A percentile compares a stretch with the other conserved stretches of the same genome.
Evolutionary conservation across 345 rosid genomes (phyloP).

Genomic region (Noccaea bulbosa): DNA sequence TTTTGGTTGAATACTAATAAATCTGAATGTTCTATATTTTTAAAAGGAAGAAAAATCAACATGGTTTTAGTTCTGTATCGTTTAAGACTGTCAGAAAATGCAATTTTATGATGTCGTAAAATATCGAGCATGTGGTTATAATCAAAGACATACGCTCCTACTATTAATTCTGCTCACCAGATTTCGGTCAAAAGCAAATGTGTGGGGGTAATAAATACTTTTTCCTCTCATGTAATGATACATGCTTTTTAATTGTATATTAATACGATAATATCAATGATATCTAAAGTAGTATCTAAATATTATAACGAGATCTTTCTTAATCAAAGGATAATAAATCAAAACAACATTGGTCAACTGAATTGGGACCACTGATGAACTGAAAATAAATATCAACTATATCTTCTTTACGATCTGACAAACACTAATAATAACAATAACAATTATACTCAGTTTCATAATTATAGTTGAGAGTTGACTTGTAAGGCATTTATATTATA

Average conservation of each 20-base stretch:
- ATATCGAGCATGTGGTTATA: slow-evolving; percentile 38
- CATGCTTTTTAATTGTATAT: slow-evolving; percentile 26
- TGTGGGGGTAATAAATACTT: slow-evolving; percentile 14
- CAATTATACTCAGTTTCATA: not conserved
- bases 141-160: slow-evolving; percentile 33
- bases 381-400: slow-evolving; percentile 18
- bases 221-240: slow-evolving; percentile 25
- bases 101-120: slow-evolving; percentile 37
- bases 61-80: not conserved
- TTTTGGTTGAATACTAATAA: too few species aligned
- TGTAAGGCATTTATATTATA: not conserved
- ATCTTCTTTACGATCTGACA: slow-evolving; percentile 20
- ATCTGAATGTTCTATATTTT: too few species aligned
- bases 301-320: slow-evolving; percentile 10
- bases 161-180: not conserved
- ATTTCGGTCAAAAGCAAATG: slow-evolving; percentile 39
- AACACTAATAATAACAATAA: not conserved
- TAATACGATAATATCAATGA: not conserved
- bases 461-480: slow-evolving; percentile 32
- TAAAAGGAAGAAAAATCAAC: too few species aligned
- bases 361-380: slow-evolving; percentile 29
- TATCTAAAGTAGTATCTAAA: slow-evolving; percentile 12
- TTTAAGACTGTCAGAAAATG: slow-evolving; percentile 13
- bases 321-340: slow-evolving; percentile 30
- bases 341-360: slow-evolving; percentile 29